Conservation (phyloP, 1,284 basidiomycete genomes). For the Blastosporella zonata region DNA sequence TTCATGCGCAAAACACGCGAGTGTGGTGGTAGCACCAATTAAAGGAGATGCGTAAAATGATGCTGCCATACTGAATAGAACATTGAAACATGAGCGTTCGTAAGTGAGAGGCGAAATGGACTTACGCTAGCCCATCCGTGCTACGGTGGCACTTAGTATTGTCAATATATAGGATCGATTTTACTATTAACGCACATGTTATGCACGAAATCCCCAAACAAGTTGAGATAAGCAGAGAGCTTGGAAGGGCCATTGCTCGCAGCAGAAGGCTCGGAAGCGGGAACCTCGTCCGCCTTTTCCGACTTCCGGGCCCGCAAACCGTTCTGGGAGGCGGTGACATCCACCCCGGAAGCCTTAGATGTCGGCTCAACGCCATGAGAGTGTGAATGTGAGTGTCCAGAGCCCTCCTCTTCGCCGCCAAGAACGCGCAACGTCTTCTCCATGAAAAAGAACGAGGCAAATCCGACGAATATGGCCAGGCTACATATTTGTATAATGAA, state of each 20-base stretch:
- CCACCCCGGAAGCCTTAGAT: constrained; percentile 35
- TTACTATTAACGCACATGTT: constrained; percentile 61
- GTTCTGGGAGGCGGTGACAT: constrained; percentile 29
- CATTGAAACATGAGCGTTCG: constrained; percentile 11
- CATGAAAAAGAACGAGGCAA: constrained; percentile 86
- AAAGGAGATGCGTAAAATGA: constrained; percentile 88
- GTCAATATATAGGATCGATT: constrained; percentile 17
- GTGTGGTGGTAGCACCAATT: constrained; percentile 86
- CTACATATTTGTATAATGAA: constrained; percentile 35
- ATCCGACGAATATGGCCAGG: constrained; percentile 79
- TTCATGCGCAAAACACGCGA: constrained; percentile 90
- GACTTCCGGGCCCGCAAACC: constrained; percentile 36
- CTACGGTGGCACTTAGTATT: constrained; percentile 30
- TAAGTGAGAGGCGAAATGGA: constrained; percentile 21
- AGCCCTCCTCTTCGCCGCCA: constrained; percentile 53
- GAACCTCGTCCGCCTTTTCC: constrained; percentile 22
- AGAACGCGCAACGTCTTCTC: constrained; percentile 86
- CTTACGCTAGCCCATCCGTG: constrained; percentile 83
- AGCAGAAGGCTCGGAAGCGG: constrained; percentile 25
- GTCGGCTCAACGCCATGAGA: constrained; percentile 41
- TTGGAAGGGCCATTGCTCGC: constrained; percentile 58
- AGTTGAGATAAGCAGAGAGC: constrained; percentile 84
- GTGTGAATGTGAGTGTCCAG: constrained; percentile 57
- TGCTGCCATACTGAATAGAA: constrained; percentile 76
- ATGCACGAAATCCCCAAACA: constrained; percentile 88